Evolutionary conservation across 2,329 filamentous ascomycete species (phyloP).

Genomic region (Trichoderma asperellum): DNA sequence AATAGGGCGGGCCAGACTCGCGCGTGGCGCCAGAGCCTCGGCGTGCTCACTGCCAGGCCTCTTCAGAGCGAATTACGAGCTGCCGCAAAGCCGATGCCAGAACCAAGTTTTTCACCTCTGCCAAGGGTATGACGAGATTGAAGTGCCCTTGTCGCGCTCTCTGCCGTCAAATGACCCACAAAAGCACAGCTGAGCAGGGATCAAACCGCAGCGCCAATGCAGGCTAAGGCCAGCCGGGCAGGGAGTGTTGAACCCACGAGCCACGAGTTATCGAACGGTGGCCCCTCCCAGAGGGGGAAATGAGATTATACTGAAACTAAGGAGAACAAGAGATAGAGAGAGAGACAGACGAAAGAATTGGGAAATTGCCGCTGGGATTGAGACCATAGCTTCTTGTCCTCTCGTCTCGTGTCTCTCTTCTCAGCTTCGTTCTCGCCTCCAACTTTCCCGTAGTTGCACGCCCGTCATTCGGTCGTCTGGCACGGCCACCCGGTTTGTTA

Average conservation of each 20-base stretch:
- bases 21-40: background rate
- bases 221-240: slow-evolving; percentile 13
- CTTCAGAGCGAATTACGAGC: background rate
- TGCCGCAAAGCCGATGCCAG: background rate
- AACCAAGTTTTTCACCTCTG: background rate
- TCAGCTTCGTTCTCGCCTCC: background rate
- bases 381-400: background rate
- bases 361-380: background rate
- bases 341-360: background rate
- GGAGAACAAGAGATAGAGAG: background rate
- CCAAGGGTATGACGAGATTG: slow-evolving; percentile 29
- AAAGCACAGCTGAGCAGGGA: slow-evolving; percentile 29
- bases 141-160: slow-evolving; percentile 25
- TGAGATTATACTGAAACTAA: slow-evolving; percentile 25
- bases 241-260: slow-evolving; percentile 14
- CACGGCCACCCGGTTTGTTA: slow-evolving; percentile 20
- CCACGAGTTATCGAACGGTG: slow-evolving; percentile 27
- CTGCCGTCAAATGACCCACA: slow-evolving; percentile 21
- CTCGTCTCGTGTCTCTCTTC: background rate
- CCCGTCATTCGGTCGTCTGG: slow-evolving; percentile 13
- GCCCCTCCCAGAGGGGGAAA: slow-evolving; percentile 20
- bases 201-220: slow-evolving; percentile 7
- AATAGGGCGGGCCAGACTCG: background rate
- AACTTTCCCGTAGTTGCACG: background rate
- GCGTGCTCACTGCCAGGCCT: background rate